Base-by-base conservation (phyloP, 495 filamentous ascomycete genomes). In the Aspergillus sparsus region DNA sequence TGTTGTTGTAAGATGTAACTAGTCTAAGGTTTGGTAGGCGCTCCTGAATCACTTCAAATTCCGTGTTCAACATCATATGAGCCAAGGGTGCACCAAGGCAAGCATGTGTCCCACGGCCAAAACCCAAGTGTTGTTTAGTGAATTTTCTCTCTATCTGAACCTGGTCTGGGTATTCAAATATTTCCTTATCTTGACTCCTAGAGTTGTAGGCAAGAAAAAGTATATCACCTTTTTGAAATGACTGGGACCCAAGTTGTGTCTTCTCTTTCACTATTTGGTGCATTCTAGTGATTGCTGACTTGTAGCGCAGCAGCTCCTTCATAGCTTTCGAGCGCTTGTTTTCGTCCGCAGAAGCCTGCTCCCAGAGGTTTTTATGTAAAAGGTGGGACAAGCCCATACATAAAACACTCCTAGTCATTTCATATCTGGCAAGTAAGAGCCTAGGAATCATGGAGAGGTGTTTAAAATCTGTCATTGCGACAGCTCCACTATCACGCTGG, bases 391-490 rank as follows among this genome's bases (percentile, higher is more conserved):
- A 1, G 13, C 37, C 37, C 2, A 41, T 41, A 8, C 9, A 41
- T 13, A 41, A 41, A 12, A 50, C n/a, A 50, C 47, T 50, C n/a
- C 15, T 50, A n/a, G 47, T 50, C 47, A 21, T 27, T 7, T 27
- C 47, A 27, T 27, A 21, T 7, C 16, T 21, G 6, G 16, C 47
- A 2, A 27, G 47, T 12, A 50, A 50, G 2, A 50, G 27, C 47
- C 47, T 21, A 11, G 47, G 47, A 31, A 50, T 50, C 47, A 50
- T 50, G 31, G 15, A n/a, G 6, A 50, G 10, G 10, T 50, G 47
- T 7, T 50, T 6, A 7, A 27, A 50, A 50, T 50, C 47, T 2
- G 15, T 50, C 47, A 27, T 50, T 11, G n/a, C 6, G 5, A 50
- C 47, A 0, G 9, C 47, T 7, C 47, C 47, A 31, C n/a, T 21